phyloP scores from a whole-genome alignment of 768 basidiomycete genomes.

The Clathrus columnatus region DNA sequence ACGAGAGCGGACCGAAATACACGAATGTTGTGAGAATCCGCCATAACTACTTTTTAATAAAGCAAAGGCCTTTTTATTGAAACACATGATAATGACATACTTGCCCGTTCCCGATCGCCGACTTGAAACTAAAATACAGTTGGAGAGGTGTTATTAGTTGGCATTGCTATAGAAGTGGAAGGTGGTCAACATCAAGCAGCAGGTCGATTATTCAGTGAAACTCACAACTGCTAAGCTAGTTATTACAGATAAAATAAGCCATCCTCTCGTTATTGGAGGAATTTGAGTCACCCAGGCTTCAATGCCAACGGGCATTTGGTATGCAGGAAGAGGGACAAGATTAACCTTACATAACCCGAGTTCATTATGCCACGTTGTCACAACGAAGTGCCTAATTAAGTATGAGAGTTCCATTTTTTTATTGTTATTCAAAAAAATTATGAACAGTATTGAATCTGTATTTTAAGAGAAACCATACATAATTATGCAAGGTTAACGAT shows the following conservation, averaged over 20 bases:
- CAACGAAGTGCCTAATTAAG: too few relatives aligned
- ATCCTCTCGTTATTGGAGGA: conserved; percentile 82
- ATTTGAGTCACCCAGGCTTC: conserved; percentile 90
- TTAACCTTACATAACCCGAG: background rate
- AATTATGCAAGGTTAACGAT: too few relatives aligned
- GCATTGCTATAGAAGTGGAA: conserved; percentile 63
- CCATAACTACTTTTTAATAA: conserved; percentile 58
- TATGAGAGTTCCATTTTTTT: too few relatives aligned
- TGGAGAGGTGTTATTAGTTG: conserved; percentile 85
- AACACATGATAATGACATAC: conserved; percentile 29
- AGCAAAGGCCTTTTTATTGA: conserved; percentile 7
- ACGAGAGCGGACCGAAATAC: conserved; percentile 88
- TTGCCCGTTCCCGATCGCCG: conserved; percentile 75
- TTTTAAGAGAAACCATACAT: too few relatives aligned
- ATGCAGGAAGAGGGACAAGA: background rate
- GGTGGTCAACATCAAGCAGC: background rate
- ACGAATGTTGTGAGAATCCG: conserved; percentile 85
- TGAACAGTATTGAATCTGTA: too few relatives aligned
- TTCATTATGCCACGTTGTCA: too few relatives aligned
- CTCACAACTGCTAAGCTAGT: conserved; percentile 83
- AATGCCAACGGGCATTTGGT: conserved; percentile 66
- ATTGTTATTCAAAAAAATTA: too few relatives aligned
- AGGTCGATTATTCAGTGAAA: conserved; percentile 18
- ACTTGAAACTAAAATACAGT: conserved; percentile 86
- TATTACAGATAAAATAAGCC: conserved; percentile 71